phyloP scores from a whole-genome alignment of 192 early-diverging fungal species.

The Coemansia sp. region DNA sequence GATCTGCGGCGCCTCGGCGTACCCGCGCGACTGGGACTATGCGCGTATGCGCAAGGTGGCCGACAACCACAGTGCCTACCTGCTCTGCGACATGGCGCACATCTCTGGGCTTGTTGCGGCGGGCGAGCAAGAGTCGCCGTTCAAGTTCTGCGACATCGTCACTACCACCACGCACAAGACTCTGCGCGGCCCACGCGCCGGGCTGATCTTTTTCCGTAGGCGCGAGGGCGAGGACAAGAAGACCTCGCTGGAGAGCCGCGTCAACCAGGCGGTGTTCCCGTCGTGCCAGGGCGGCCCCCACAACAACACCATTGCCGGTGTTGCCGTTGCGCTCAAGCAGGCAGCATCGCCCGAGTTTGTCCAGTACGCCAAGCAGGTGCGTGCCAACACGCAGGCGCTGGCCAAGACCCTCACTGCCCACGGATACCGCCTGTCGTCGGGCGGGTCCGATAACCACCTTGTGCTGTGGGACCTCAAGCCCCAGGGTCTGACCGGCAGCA shows the following conservation, averaged over 20 bases:
- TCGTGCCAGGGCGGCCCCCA: constrained; percentile 99
- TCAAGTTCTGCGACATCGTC: constrained; percentile 97
- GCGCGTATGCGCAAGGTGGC: constrained; percentile 94
- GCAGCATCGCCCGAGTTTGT: constrained; percentile 92
- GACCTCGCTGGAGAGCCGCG: constrained; percentile 88
- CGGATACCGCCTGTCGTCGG: constrained; percentile 94
- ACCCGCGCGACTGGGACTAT: constrained; percentile 99
- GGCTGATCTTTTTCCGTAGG: constrained; percentile 97
- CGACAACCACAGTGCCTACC: constrained; percentile 92
- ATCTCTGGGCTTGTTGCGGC: constrained; percentile 94
- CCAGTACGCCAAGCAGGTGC: constrained; percentile 93
- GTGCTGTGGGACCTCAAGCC: constrained; percentile 98
- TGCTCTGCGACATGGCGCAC: constrained; percentile 99
- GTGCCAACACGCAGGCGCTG: constrained; percentile 87
- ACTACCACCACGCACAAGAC: constrained; percentile 99
- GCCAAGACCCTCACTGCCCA: constrained; percentile 71
- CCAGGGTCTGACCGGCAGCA: constrained; percentile 86
- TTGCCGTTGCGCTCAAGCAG: constrained; percentile 98
- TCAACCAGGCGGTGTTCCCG: constrained; percentile 99
- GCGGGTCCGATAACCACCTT: constrained; percentile 97
- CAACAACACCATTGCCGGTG: constrained; percentile 99
- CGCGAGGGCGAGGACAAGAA: constrained; percentile 68
- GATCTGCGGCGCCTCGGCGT: constrained; percentile 98
- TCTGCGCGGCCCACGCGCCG: constrained; percentile 97
- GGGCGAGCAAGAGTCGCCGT: constrained; percentile 88